Base-by-base conservation (phyloP, 1,139 yeast species). In the Eremothecium coryli region DNA sequence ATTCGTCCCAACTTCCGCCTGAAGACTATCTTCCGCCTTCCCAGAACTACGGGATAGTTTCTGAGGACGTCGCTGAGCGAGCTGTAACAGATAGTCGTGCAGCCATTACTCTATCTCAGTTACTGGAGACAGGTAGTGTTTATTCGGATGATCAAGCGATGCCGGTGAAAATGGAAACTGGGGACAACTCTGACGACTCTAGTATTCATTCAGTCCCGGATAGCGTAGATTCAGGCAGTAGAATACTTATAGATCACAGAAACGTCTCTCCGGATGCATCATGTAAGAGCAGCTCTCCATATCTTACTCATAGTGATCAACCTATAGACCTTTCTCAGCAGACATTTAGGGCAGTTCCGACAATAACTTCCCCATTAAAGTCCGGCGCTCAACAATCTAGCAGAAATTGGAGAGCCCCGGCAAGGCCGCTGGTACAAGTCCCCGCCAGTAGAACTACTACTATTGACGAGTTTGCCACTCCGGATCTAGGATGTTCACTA, bases 391-490 rank as follows among this genome's bases (percentile, higher is more conserved):
- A 4, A 26, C 6, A 15, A 4, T 33, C 32, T 14, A 8, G 13
- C 8, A 8, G 7, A n/a, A 18, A 23, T 18, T 17, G 27, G 12
- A 18, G 17, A 13, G 26, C 17, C 2, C 12, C 25, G n/a, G 15
- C 23, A 29, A 23, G 32, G 3, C 26, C 39, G 4, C 23, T 26
- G 13, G 35, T 53, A 8, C 54, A 54, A 35, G 52, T 54, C 5
- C 56, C 58, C 9, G 56, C 56, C 6, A 52, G 57, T 7, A 45
- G 55, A 34, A 38, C 45, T 2, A 35, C 54, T 2, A 50, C 56
- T 2, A 13, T 25, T 9, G 12, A 23, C 14, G 14, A 9, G 26
- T 12, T 12, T 7, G 26, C 8, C 6, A 9, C 26, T 9, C 6
- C 12, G 8, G 14, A 20, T 8, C n/a, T n/a, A n/a, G n/a, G n/a